These are phyloP conservation scores for Candida khao-thaluensis DNA, from an alignment of 805 yeast genomes.

Conservation along the genomic window DNA sequence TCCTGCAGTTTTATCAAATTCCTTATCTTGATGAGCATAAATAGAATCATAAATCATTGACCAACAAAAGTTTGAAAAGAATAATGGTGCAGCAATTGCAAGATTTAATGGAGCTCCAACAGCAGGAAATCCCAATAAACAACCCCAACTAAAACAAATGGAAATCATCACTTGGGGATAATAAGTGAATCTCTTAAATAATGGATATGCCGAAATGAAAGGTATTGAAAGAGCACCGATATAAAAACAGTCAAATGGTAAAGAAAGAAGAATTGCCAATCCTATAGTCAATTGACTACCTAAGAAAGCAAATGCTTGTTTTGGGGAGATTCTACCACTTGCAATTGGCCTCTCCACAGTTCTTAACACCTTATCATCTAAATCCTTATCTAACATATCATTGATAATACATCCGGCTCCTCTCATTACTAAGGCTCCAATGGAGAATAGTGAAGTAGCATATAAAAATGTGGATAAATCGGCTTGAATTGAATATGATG, in stretches of 20 bases:
- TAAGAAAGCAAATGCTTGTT: constrained; percentile 68
- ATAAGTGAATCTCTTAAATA: constrained; percentile 91
- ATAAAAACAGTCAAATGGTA: constrained; percentile 80
- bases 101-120: constrained; percentile 78
- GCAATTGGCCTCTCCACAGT: constrained; percentile 93
- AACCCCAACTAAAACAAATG: constrained; percentile 91
- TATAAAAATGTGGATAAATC: constrained; percentile 60
- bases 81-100: constrained; percentile 75
- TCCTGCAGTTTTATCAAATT: constrained; percentile 84
- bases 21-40: constrained; percentile 96
- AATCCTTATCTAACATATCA: constrained; percentile 79
- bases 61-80: constrained; percentile 80
- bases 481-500: constrained; percentile 72
- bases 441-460: constrained; percentile 68
- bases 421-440: constrained; percentile 89
- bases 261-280: constrained; percentile 60
- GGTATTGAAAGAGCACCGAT: constrained; percentile 80
- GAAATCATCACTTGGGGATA: constrained; percentile 88
- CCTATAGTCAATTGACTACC: constrained; percentile 77
- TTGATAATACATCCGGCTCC: constrained; percentile 98
- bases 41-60: constrained; percentile 94
- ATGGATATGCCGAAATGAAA: constrained; percentile 82
- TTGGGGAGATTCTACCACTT: constrained; percentile 70
- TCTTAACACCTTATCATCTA: constrained; percentile 83
- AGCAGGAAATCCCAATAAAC: constrained; percentile 91